Percentiles rank a stretch among this genome's conserved stretches.
phyloP scores from a whole-genome alignment of 2,329 filamentous ascomycete species.

The Lasiodiplodia hormozganensis region DNA sequence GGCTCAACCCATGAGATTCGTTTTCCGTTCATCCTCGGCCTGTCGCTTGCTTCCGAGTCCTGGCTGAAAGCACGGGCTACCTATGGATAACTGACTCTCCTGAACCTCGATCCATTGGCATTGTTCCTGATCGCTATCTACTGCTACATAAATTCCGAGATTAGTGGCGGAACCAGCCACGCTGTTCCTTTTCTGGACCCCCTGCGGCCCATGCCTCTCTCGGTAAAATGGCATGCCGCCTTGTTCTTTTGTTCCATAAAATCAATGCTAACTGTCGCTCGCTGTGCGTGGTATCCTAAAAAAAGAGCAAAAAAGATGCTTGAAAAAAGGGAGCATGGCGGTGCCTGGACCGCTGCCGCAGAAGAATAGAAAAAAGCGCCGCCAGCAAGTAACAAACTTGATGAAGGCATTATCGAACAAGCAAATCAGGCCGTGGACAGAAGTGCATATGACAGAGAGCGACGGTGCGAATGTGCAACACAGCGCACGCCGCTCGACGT shows the following conservation, averaged over 20 bases:
- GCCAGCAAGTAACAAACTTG: conserved; percentile 8
- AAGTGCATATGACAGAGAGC: background rate
- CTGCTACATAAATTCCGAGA: conserved; percentile 27
- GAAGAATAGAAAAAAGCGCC: conserved; percentile 3
- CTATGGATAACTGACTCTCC: background rate
- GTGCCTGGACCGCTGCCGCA: background rate
- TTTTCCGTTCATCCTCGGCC: conserved; percentile 7
- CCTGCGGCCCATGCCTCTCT: conserved; percentile 24
- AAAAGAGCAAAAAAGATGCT: conserved; percentile 7
- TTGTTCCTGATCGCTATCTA: conserved; percentile 29
- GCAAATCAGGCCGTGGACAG: conserved; percentile 1
- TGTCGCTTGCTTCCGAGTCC: conserved; percentile 6
- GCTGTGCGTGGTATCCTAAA: conserved; percentile 29
- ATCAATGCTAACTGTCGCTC: conserved; percentile 26
- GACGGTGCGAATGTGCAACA: conserved; percentile 11
- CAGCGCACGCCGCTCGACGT: conserved; percentile 12
- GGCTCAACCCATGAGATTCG: conserved; percentile 8
- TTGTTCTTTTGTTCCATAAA: conserved; percentile 20
- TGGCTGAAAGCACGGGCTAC: conserved; percentile 4
- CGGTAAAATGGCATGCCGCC: conserved; percentile 26
- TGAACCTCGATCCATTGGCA: conserved; percentile 15
- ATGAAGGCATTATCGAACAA: conserved; percentile 18
- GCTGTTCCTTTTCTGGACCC: conserved; percentile 2
- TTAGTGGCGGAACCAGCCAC: conserved; percentile 16
- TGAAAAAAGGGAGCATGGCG: background rate